These are phyloP conservation scores for Aeschynomene evenia DNA, from an alignment of 306 rosid species.

Conservation along the genomic window DNA sequence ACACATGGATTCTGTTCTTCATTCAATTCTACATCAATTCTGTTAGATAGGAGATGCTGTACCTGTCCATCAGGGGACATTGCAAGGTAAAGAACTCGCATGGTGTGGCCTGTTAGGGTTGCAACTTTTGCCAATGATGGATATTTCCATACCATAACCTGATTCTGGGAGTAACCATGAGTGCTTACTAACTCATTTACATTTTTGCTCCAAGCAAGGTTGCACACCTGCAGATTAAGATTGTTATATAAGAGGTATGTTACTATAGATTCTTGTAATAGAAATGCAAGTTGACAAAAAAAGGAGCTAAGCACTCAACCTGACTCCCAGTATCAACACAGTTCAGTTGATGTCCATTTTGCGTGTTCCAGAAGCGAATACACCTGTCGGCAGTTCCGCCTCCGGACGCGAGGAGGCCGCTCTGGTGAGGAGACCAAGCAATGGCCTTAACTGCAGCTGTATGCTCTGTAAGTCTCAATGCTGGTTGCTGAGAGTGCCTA, in stretches of 20 bases:
- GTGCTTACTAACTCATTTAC: constrained; percentile 96
- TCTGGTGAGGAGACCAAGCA: constrained; percentile 98
- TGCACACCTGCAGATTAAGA: constrained; percentile 70
- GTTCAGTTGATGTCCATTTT: constrained; percentile 90
- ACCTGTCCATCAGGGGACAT: constrained; percentile 99
- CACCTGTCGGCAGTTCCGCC: constrained; percentile 99
- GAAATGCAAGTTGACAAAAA: neutral
- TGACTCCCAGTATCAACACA: constrained; percentile 94
- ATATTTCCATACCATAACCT: constrained; percentile 98
- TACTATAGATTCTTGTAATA: neutral
- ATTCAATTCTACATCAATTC: too few species aligned
- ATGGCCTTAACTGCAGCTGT: constrained; percentile 99
- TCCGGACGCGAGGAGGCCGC: constrained; percentile 89
- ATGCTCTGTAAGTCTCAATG: constrained; percentile 80
- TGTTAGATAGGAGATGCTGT: constrained; percentile 3
- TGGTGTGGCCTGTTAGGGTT: constrained; percentile 92
- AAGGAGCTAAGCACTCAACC: constrained; percentile 42
- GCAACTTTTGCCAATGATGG: constrained; percentile 94
- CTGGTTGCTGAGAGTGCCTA: constrained; percentile 90
- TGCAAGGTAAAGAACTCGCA: constrained; percentile 95
- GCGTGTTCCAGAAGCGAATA: constrained; percentile 97
- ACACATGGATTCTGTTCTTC: neutral
- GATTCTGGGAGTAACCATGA: constrained; percentile 97
- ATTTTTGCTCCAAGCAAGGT: constrained; percentile 97
- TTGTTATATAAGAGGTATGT: neutral